Base-by-base conservation (phyloP, 2,329 filamentous ascomycete species). In the Sarocladiaceae sp. region DNA sequence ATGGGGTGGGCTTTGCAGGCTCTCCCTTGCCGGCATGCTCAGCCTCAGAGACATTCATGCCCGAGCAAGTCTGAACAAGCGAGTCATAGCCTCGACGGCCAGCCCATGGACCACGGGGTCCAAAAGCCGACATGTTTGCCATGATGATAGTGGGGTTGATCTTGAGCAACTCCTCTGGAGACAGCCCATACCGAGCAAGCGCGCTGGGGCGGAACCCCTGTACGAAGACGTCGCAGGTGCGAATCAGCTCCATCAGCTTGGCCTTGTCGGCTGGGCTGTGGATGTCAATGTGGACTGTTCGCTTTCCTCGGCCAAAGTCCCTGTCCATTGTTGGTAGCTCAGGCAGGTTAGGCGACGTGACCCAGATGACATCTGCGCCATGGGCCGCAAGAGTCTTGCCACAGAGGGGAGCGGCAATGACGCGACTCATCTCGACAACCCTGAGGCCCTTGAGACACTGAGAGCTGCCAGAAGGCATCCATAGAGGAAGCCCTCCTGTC, bases 371-470 rank as follows among this genome's bases (percentile, higher is more conserved):
- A 44, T 80, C 74, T 7, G 84, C 84, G 7, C 84, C 84, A 55
- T 86, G 80, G 42, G 84, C 82, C 15, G 82, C 82, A 1, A 88
- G 71, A 0, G 77, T 77, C 32, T 79, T 76, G 10, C 78, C 78
- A 45, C 85, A 80, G 1, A 80, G 75, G 10, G 83, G 83, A 0
- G 81, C 83, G 10, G 83, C 83, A 49, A 88, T 85, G 46, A 88
- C 78, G 15, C 83, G 78, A 54, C 80, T 84, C 41, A 88, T 65
- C 58, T 88, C 84, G 6, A 88, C 69, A 5, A 88, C 82, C 45
- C 80, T 80, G 53, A 88, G 68, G 1, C 83, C 83, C 60, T 67
- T 31, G 68, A 77, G 52, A 58, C 63, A 66, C 15, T 56, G 50
- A 4, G 57, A 5, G 75, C 52, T 7, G 69, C 66, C 29, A 52